Evolutionary conservation across 208 protist species (phyloP).

Genomic region (Crithidia mellificae): DNA sequence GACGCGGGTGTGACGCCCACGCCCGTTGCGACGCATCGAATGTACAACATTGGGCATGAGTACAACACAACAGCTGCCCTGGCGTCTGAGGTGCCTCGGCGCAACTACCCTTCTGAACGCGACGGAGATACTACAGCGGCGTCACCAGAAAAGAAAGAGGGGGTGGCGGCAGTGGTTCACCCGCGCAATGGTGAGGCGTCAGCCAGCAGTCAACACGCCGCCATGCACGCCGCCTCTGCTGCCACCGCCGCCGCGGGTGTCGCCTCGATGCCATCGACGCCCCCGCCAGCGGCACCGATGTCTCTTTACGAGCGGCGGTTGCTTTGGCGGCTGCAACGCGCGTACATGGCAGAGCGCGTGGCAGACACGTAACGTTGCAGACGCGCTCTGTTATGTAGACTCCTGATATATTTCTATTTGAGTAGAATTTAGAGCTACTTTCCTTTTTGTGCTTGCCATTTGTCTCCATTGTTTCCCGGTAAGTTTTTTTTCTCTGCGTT

Average conservation of each 20-base stretch:
- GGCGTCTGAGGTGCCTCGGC: constrained; percentile 7
- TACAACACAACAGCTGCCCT: not conserved
- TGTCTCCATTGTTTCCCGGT: too few species aligned
- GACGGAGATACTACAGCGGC: not conserved
- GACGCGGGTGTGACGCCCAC: not conserved
- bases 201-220: too few species aligned
- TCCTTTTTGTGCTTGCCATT: not conserved
- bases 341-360: constrained; percentile 8
- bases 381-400: not conserved
- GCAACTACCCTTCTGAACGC: too few species aligned
- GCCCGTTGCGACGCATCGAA: not conserved
- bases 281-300: constrained; percentile 1
- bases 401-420: not conserved
- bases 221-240: too few species aligned
- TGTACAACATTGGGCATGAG: not conserved
- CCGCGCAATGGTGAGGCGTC: too few species aligned
- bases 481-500: too few species aligned
- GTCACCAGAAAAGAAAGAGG: not conserved
- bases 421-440: not conserved
- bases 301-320: constrained; percentile 30
- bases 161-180: too few species aligned
- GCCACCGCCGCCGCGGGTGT: too few species aligned
- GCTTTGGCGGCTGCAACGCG: constrained; percentile 14
- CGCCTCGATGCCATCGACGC: not conserved
- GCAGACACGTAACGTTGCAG: not conserved